Base-by-base conservation (phyloP, 1,284 basidiomycete species). In the Naganishia liquefaciens region DNA sequence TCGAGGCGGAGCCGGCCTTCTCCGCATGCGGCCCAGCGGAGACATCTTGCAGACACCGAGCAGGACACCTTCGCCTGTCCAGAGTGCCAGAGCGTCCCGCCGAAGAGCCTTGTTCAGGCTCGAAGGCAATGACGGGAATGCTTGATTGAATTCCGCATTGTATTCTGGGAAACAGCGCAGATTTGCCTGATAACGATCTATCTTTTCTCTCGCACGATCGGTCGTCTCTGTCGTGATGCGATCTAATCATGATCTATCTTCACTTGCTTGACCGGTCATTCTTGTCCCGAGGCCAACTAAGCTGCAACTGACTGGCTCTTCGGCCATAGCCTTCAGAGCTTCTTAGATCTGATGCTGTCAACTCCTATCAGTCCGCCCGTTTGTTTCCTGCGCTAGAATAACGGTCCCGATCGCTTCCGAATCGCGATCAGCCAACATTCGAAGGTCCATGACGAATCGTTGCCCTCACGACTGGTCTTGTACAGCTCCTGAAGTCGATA, bases 11-110 rank as follows among this genome's bases (percentile, higher is more conserved):
- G 55, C 55, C 4, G 55, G 55, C 9, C 55, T 60, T 21, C 27
- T 60, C n/a, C 55, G 55, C 13, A 60, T 60, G 55, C 55, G 55
- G 19, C 55, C 55, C 19, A 60, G 55, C 23, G 55, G 55, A 37
- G 55, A 60, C n/a, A 23, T 60, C 1, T 15, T 37, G 21, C 47
- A 27, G 6, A 33, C 55, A 19, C 37, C 55, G 13, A 60, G 46
- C 21, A 49, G 55, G 46, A 60, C 55, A 30, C 55, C 55, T 5
- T 60, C 55, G 13, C 55, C 55, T 19, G 46, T 60, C 30, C 23
- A 47, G 21, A 60, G 47, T 33, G 17, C 55, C 3, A 28, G 55
- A 40, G 28, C 46, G 21, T 49, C 55, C 11, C 46, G 55, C 5
- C 55, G 55, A 11, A 47, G 55, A 49, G 55, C 55, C 9, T 23